Evolutionary conservation across 108 stramenopile species (phyloP).

Genomic region (Discostella stelligeroides): DNA sequence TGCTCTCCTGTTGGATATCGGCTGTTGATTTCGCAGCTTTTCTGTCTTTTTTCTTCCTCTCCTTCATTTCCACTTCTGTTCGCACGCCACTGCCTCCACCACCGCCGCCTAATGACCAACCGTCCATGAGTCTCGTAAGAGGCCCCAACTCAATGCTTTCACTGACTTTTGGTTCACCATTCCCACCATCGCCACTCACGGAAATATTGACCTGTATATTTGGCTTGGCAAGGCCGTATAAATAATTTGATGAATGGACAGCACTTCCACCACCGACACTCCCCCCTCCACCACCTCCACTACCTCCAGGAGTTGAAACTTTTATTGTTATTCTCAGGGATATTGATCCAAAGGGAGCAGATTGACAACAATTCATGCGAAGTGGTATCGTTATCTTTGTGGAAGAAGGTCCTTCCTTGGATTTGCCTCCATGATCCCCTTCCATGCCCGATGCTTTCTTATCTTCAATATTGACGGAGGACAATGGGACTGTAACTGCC

Average conservation of each 20-base stretch:
- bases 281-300: too few species aligned
- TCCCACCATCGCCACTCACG: background rate
- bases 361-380: slow-evolving; percentile 32
- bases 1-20: background rate
- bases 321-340: slow-evolving; percentile 40
- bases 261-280: background rate
- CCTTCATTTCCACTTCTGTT: background rate
- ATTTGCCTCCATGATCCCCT: background rate
- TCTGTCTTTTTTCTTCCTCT: background rate
- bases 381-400: slow-evolving; percentile 39
- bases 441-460: slow-evolving; percentile 5
- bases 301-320: slow-evolving; percentile 5
- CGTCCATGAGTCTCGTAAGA: slow-evolving; percentile 24
- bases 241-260: background rate
- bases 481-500: slow-evolving; percentile 38
- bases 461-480: slow-evolving; percentile 43
- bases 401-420: slow-evolving; percentile 26
- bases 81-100: slow-evolving; percentile 6
- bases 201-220: slow-evolving; percentile 3
- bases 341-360: slow-evolving; percentile 39
- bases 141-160: slow-evolving; percentile 41
- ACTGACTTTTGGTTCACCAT: background rate
- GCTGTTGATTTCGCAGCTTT: background rate
- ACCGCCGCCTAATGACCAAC: slow-evolving; percentile 26
- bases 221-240: slow-evolving; percentile 2